These are phyloP conservation scores for Urostyla sp. DNA, from an alignment of 73 alveolate genomes.

Conservation along the genomic window DNA sequence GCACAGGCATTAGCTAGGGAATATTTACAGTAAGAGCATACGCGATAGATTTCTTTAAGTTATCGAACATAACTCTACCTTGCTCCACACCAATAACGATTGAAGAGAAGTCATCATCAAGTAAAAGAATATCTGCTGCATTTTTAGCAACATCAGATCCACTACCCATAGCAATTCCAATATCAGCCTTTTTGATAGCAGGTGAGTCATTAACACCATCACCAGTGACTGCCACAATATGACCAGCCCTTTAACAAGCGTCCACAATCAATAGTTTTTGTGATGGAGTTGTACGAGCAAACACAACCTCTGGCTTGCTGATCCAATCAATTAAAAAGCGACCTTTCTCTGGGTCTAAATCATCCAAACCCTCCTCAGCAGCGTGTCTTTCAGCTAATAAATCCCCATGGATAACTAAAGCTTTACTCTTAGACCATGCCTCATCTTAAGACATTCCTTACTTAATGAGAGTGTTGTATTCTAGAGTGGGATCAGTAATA, in stretches of 20 bases:
- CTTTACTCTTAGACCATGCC: constrained; percentile 70
- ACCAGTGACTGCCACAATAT: constrained; percentile 98
- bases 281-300: constrained; percentile 97
- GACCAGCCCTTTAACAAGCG: constrained; percentile 94
- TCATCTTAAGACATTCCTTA: constrained; percentile 70
- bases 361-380: constrained; percentile 75
- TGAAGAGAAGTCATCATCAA: constrained; percentile 78
- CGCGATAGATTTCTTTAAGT: constrained; percentile 84
- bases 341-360: constrained; percentile 80
- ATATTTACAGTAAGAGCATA: constrained; percentile 88
- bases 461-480: constrained; percentile 65
- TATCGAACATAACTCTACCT: constrained; percentile 96
- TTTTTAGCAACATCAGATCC: constrained; percentile 88
- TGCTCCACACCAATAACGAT: constrained; percentile 84
- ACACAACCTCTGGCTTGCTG: constrained; percentile 88
- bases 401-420: constrained; percentile 87
- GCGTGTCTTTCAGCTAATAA: constrained; percentile 70
- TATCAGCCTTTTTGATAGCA: constrained; percentile 91
- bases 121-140: constrained; percentile 95
- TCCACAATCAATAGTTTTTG: constrained; percentile 94
- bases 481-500: constrained; percentile 71
- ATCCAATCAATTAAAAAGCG: constrained; percentile 73
- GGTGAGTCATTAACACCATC: constrained; percentile 98
- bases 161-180: constrained; percentile 81
- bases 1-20: constrained; percentile 92